phyloP scores from a whole-genome alignment of 2,329 filamentous ascomycete genomes.

The Curvularia sp. region DNA sequence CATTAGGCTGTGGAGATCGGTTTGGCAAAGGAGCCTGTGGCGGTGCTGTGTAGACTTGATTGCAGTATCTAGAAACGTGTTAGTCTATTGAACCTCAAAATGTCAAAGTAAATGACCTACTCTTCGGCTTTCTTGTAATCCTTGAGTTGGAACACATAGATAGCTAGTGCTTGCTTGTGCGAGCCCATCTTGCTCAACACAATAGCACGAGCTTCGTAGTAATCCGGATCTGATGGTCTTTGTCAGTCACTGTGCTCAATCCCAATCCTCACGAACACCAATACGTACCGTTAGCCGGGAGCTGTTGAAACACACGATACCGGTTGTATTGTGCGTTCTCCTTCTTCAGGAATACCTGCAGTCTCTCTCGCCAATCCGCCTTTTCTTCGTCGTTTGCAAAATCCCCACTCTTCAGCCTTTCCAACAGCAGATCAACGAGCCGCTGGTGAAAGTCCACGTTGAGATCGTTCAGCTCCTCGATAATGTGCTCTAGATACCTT shows the following conservation, averaged over 20 bases:
- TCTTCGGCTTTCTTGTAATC: slow-evolving; percentile 92
- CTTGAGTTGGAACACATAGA: slow-evolving; percentile 93
- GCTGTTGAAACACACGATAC: slow-evolving; percentile 74
- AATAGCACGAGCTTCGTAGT: slow-evolving; percentile 89
- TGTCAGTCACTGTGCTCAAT: slow-evolving; percentile 9
- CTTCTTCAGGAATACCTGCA: slow-evolving; percentile 76
- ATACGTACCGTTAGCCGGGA: slow-evolving; percentile 77
- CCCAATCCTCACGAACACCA: neutral
- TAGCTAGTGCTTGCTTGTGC: slow-evolving; percentile 93
- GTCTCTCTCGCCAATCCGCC: slow-evolving; percentile 64
- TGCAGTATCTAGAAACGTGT: slow-evolving; percentile 72
- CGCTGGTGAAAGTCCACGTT: slow-evolving; percentile 87
- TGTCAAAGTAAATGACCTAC: slow-evolving; percentile 53
- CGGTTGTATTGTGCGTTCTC: slow-evolving; percentile 79
- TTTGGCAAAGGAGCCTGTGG: slow-evolving; percentile 45
- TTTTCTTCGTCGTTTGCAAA: slow-evolving; percentile 48
- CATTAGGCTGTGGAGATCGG: neutral
- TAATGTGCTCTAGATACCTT: slow-evolving; percentile 87
- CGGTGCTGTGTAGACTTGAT: slow-evolving; percentile 72
- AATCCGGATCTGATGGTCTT: slow-evolving; percentile 69
- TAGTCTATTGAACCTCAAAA: neutral
- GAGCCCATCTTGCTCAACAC: slow-evolving; percentile 94
- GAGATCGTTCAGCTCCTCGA: slow-evolving; percentile 82
- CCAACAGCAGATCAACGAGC: slow-evolving; percentile 75
- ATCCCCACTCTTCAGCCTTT: slow-evolving; percentile 54